Evolutionary conservation across 2,329 filamentous ascomycete species (phyloP).

Genomic region (Phaeosphaeria sp.): DNA sequence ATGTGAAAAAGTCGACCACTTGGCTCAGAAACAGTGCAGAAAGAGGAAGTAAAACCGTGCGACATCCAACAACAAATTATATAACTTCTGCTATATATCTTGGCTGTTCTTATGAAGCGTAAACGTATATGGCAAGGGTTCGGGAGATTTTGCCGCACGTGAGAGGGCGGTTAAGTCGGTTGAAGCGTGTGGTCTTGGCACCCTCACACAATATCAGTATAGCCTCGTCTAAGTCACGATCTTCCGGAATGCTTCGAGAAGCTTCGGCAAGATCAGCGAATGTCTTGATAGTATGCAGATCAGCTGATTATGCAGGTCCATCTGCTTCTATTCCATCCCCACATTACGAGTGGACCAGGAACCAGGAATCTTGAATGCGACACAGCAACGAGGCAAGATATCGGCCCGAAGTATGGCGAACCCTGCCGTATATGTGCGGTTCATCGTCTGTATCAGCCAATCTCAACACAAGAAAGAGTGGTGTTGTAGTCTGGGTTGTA

Average conservation of each 20-base stretch:
- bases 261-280: background rate
- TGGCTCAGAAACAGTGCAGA: too few species aligned
- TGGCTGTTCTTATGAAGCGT: background rate
- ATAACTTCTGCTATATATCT: background rate
- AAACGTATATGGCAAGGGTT: background rate
- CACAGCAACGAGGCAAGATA: background rate
- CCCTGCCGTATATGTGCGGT: background rate
- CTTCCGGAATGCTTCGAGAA: background rate
- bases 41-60: too few species aligned
- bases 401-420: background rate
- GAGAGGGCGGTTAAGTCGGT: background rate
- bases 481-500: background rate
- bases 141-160: background rate
- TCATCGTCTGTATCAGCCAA: background rate
- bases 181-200: background rate
- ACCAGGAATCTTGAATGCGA: background rate
- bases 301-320: background rate
- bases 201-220: background rate
- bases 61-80: too few species aligned
- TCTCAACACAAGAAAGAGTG: background rate
- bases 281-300: background rate
- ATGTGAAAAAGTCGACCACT: background rate
- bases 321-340: background rate
- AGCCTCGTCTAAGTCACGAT: background rate
- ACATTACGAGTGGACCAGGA: background rate